Conservation (phyloP, 108 stramenopile genomes). For the Nannochloropsis salina region DNA sequence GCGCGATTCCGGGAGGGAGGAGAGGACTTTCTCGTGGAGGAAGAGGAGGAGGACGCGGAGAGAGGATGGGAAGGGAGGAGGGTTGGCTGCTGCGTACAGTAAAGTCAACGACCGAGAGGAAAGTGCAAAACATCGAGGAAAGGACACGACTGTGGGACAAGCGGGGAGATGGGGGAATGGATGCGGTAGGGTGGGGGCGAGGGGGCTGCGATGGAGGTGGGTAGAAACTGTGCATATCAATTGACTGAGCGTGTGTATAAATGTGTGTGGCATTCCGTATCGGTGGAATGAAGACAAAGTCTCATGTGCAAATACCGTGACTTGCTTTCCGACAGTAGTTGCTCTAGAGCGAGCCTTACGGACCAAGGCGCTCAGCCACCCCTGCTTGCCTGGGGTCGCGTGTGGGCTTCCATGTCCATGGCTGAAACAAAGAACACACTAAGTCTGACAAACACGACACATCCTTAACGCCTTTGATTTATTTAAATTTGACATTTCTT, state of each 20-base stretch:
- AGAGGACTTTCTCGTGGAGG: not conserved
- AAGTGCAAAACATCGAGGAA: not conserved
- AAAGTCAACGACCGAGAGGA: not conserved
- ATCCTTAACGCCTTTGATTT: not conserved
- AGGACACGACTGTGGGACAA: not conserved
- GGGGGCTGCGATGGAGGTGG: not conserved
- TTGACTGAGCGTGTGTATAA: not conserved
- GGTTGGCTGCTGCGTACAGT: not conserved
- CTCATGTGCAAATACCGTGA: too few species aligned
- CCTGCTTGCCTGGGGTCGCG: too few species aligned
- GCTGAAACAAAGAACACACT: not conserved
- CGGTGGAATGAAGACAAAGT: not conserved
- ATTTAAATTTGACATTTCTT: not conserved
- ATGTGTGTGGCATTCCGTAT: not conserved
- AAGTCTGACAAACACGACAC: not conserved
- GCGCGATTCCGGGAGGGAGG: not conserved
- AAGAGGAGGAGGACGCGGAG: not conserved
- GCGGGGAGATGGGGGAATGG: not conserved
- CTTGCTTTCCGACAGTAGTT: too few species aligned
- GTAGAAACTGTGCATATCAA: not conserved
- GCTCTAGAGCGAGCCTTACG: not conserved
- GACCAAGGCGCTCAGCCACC: too few species aligned
- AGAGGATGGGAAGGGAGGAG: not conserved
- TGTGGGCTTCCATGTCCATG: not conserved
- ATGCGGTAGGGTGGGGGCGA: not conserved